A percentile compares a stretch with the other conserved stretches of the same genome.
These are phyloP conservation scores for Beauveria caledonica DNA, from an alignment of 2,329 filamentous ascomycete genomes.

Conservation along the genomic window DNA sequence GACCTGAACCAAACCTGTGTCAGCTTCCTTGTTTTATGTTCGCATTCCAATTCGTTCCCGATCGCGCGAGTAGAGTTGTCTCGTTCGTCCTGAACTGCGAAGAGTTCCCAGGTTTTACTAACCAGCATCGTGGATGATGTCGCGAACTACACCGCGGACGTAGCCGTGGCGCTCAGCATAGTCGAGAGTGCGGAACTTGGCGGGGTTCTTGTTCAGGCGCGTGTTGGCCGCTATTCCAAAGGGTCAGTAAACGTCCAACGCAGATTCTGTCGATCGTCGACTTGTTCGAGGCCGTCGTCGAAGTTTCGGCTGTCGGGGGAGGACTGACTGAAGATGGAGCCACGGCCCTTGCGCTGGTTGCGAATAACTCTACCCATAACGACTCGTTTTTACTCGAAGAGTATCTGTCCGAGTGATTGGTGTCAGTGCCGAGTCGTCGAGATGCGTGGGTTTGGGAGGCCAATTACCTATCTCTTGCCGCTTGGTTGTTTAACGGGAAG, in stretches of 20 bases:
- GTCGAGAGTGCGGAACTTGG: slow-evolving; percentile 95
- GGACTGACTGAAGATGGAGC: slow-evolving; percentile 49
- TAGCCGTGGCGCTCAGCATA: slow-evolving; percentile 97
- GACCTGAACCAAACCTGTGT: slow-evolving; percentile 33
- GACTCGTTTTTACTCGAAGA: slow-evolving; percentile 29
- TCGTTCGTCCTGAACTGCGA: slow-evolving; percentile 8
- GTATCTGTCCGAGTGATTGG: slow-evolving; percentile 17
- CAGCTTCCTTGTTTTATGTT: slow-evolving; percentile 18
- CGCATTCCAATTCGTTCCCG: slow-evolving; percentile 11
- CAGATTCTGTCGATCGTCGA: slow-evolving; percentile 10
- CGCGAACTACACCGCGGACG: slow-evolving; percentile 93
- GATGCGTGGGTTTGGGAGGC: slow-evolving; percentile 14
- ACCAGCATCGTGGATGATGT: slow-evolving; percentile 98
- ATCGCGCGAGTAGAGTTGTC: slow-evolving; percentile 14
- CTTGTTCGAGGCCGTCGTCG: slow-evolving; percentile 10
- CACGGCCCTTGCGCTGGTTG: slow-evolving; percentile 56
- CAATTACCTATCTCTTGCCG: slow-evolving; percentile 32
- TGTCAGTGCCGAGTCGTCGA: slow-evolving; percentile 22
- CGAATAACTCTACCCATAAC: slow-evolving; percentile 54
- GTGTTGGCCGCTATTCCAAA: slow-evolving; percentile 60
- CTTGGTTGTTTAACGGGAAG: slow-evolving; percentile 32
- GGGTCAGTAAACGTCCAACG: slow-evolving; percentile 22
- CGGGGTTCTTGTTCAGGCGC: slow-evolving; percentile 75
- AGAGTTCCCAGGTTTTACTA: slow-evolving; percentile 20
- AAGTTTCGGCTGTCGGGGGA: slow-evolving; percentile 9